Base-by-base conservation (phyloP, 2,329 filamentous ascomycete genomes). In the Nothophaeocryptopus gaeumannii region DNA sequence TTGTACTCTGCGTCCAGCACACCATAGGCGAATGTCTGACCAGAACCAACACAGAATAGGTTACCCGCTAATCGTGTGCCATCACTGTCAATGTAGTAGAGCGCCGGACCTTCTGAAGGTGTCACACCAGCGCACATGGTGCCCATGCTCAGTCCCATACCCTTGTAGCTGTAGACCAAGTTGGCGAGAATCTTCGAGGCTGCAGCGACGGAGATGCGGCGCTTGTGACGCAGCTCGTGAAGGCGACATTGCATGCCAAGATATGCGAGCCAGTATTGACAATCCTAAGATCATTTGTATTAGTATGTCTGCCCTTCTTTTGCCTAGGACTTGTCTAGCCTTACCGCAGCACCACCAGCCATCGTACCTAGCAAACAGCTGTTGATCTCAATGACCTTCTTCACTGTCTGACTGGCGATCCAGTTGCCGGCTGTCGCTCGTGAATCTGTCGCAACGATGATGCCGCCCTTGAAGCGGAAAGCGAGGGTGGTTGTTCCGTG, bases 321-420 rank as follows among this genome's bases (percentile, higher is more conserved):
- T 43, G 36, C 14, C 34, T 45, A 4, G 11, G 5, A 9, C 26
- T 11, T 20, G 32, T 13, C n/a, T n/a, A n/a, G 50, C 73, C 81
- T 70, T 75, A 86, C 83, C 72, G 93, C 93, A 68, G 93, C 93
- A 75, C 93, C 93, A 73, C 93, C 93, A 57, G 93, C 93, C 92
- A 99, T 96, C 62, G 93, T 99, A 59, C 93, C 93, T 66, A 99
- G 76, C 73, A 99, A 80, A 73, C 86, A 87, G 74, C 80, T 89
- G 78, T 96, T 96, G 79, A 96, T 96, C 80, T 96, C 90, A 69
- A 99, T 97, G 63, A 99, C 93, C 81, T 99, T 99, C 84, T 99
- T 99, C 69, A 99, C 93, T 46, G 93, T 99, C 80, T 99, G 93
- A 75, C 89, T 95, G 60, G 93, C 93, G 74, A 99, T 99, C 93